These are phyloP conservation scores for Prototheca wickerhamii DNA, from an alignment of 163 green algal species.

Conservation along the genomic window DNA sequence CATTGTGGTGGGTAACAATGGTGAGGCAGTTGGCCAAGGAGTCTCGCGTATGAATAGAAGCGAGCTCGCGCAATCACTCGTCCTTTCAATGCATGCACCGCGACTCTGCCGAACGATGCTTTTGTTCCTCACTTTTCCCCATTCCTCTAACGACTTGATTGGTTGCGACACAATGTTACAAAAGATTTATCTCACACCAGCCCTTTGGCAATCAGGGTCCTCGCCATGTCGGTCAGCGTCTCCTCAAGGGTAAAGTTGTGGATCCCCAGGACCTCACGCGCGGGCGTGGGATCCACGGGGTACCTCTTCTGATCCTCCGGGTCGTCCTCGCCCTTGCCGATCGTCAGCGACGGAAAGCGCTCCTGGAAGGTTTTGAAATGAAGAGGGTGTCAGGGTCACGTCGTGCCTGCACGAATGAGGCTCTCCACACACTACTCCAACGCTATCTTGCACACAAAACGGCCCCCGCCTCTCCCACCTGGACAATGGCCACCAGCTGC, in stretches of 20 bases:
- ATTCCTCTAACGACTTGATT: too few species aligned
- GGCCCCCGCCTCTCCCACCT: slow-evolving; percentile 4
- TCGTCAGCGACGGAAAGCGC: slow-evolving; percentile 28
- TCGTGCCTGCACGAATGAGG: background rate
- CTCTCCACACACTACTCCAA: background rate
- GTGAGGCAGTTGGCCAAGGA: background rate
- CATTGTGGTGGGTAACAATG: background rate
- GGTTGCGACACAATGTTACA: too few species aligned
- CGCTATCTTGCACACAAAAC: background rate
- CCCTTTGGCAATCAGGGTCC: slow-evolving; percentile 34
- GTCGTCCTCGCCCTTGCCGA: slow-evolving; percentile 22
- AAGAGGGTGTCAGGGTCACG: background rate
- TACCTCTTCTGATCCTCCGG: slow-evolving; percentile 14
- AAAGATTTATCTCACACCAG: background rate
- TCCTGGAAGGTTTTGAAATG: slow-evolving; percentile 16
- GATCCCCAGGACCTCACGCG: slow-evolving; percentile 37
- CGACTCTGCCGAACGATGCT: too few species aligned
- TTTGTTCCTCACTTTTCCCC: too few species aligned
- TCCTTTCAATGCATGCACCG: too few species aligned
- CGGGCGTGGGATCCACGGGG: slow-evolving; percentile 32
- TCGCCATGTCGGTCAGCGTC: slow-evolving; percentile 54
- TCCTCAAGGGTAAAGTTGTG: slow-evolving; percentile 20
- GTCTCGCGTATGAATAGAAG: too few species aligned
- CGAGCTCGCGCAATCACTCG: too few species aligned
- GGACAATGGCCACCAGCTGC: slow-evolving; percentile 11